Conservation (phyloP, 371 early-diverging fungal genomes). For the Fennellomyces sp. region DNA sequence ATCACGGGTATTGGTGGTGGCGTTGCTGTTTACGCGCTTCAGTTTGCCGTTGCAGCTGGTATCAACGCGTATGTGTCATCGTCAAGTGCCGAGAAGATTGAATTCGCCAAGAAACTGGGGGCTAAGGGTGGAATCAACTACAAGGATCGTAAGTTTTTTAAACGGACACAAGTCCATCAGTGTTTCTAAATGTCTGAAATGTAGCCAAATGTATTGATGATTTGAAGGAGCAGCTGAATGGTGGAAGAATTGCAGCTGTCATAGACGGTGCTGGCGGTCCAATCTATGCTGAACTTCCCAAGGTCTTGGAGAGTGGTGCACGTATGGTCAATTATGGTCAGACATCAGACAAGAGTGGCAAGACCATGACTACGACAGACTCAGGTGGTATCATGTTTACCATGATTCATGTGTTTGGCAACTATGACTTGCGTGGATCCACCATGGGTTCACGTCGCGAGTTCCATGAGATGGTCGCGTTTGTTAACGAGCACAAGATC, state of each 20-base stretch:
- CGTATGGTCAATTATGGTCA: slow-evolving; percentile 64
- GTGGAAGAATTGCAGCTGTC: slow-evolving; percentile 51
- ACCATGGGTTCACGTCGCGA: slow-evolving; percentile 73
- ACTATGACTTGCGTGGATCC: slow-evolving; percentile 62
- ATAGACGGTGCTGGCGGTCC: slow-evolving; percentile 77
- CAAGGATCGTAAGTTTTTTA: slow-evolving; percentile 50
- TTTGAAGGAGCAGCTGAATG: slow-evolving; percentile 46
- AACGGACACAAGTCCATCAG: neutral
- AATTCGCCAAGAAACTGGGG: slow-evolving; percentile 62
- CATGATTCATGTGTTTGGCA: slow-evolving; percentile 55
- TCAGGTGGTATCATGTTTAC: slow-evolving; percentile 47
- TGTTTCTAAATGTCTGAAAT: neutral
- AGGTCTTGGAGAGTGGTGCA: slow-evolving; percentile 54
- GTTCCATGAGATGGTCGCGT: slow-evolving; percentile 65
- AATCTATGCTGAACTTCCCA: slow-evolving; percentile 37
- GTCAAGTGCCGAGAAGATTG: slow-evolving; percentile 63
- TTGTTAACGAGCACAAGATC: slow-evolving; percentile 60
- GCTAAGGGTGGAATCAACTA: slow-evolving; percentile 76
- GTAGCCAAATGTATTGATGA: slow-evolving; percentile 56
- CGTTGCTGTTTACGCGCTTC: slow-evolving; percentile 71
- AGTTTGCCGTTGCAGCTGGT: slow-evolving; percentile 68
- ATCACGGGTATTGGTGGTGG: slow-evolving; percentile 81
- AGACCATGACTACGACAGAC: slow-evolving; percentile 5
- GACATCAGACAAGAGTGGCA: slow-evolving; percentile 23
- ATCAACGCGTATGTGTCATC: slow-evolving; percentile 77